These are phyloP conservation scores for Solanum ossicruentum DNA, from an alignment of 257 asterid species.

Conservation along the genomic window DNA sequence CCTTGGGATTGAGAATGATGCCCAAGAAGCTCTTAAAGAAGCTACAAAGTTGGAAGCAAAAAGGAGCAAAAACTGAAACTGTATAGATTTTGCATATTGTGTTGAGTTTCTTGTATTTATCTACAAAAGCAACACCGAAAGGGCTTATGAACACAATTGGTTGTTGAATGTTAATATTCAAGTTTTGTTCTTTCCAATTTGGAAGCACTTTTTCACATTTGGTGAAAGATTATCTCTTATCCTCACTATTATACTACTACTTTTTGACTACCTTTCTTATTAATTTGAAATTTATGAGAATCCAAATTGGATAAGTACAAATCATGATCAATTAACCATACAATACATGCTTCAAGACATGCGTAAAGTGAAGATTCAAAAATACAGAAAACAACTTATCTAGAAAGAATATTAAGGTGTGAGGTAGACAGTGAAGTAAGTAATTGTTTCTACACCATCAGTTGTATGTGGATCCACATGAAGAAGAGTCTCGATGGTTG, in stretches of 20 bases:
- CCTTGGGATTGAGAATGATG: slow-evolving; percentile 34
- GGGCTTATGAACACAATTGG: background rate
- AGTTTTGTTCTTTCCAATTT: background rate
- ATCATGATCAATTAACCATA: background rate
- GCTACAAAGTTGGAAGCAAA: slow-evolving; percentile 29
- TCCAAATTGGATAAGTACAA: background rate
- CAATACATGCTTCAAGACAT: background rate
- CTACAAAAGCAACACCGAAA: background rate
- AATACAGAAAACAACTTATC: background rate
- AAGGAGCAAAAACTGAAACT: slow-evolving; percentile 15
- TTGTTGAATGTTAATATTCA: slow-evolving; percentile 1
- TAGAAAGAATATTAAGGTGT: slow-evolving; percentile 20
- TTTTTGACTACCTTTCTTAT: too few species aligned
- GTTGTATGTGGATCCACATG: slow-evolving; percentile 66
- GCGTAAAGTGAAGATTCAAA: background rate
- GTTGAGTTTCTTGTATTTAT: slow-evolving; percentile 7
- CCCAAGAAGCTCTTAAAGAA: slow-evolving; percentile 34
- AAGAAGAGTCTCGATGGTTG: slow-evolving; percentile 64
- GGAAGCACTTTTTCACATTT: background rate
- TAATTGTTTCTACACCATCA: slow-evolving; percentile 68
- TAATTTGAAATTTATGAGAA: background rate
- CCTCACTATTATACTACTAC: background rate
- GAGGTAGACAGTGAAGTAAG: slow-evolving; percentile 55
- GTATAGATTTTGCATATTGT: slow-evolving; percentile 1
- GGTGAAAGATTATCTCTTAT: background rate